phyloP scores from a whole-genome alignment of 371 early-diverging fungal species.

The Apophysomyces variabilis region DNA sequence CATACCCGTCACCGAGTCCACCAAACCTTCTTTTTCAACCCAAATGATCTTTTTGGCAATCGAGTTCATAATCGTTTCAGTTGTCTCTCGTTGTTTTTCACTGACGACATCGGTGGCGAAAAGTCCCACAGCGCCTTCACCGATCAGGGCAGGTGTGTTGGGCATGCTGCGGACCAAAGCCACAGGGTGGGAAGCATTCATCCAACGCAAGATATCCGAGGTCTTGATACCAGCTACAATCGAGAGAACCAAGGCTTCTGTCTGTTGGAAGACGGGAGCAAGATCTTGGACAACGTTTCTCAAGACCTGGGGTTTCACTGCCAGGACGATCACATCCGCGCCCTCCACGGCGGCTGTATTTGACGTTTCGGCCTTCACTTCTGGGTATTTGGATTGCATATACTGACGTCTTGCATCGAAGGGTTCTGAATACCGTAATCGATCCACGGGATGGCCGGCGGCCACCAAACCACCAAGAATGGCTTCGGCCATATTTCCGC shows the following conservation, averaged over 20 bases:
- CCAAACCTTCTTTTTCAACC: constrained; percentile 76
- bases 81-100: constrained; percentile 64
- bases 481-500: constrained; percentile 95
- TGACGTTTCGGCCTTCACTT: constrained; percentile 38
- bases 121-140: constrained; percentile 88
- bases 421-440: constrained; percentile 85
- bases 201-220: constrained; percentile 74
- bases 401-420: constrained; percentile 65
- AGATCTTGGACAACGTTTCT: constrained; percentile 67
- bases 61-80: constrained; percentile 69
- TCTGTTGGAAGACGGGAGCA: constrained; percentile 23
- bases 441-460: constrained; percentile 70
- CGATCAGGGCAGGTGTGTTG: constrained; percentile 91
- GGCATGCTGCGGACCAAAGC: constrained; percentile 91
- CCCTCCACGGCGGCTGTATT: constrained; percentile 44
- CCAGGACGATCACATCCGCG: constrained; percentile 81
- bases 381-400: constrained; percentile 65
- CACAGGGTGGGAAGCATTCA: constrained; percentile 44
- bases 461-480: constrained; percentile 85
- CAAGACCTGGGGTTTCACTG: constrained; percentile 91
- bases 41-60: constrained; percentile 80
- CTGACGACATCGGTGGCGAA: constrained; percentile 68
- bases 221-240: constrained; percentile 90
- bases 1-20: constrained; percentile 90
- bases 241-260: constrained; percentile 53